Evolutionary conservation across 768 basidiomycete genomes (phyloP).

Genomic region (Psilocybe subaeruginosa): DNA sequence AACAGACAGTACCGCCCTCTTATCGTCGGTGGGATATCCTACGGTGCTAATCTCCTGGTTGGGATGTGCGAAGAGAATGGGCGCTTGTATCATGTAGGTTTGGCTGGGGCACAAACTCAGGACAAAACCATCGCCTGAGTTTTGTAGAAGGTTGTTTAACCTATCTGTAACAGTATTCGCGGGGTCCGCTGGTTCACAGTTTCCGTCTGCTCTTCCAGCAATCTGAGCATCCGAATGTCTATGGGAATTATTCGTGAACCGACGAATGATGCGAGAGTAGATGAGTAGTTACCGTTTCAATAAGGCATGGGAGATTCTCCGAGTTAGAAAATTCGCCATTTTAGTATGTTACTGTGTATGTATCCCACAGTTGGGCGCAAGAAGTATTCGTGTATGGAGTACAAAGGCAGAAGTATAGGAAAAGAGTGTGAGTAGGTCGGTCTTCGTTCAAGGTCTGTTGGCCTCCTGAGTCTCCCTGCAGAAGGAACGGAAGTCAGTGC

Average conservation of each 20-base stretch:
- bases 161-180: conserved; percentile 64
- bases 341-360: neutral
- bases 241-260: neutral
- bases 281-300: neutral
- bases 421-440: neutral
- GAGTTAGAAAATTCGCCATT: neutral
- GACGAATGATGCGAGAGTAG: neutral
- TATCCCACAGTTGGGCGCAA: neutral
- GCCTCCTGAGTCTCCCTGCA: neutral
- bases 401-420: neutral
- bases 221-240: neutral
- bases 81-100: conserved; percentile 65
- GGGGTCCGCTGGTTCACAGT: conserved; percentile 54
- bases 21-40: conserved; percentile 71
- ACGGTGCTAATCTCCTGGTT: conserved; percentile 83
- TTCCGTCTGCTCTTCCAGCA: conserved; percentile 12
- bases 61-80: conserved; percentile 65
- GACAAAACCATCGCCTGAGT: conserved; percentile 66
- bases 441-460: no score
- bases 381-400: neutral
- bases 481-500: neutral
- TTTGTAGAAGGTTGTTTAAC: conserved; percentile 64
- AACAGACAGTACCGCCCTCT: conserved; percentile 73
- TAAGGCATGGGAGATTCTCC: neutral
- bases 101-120: conserved; percentile 67